These are phyloP conservation scores for Cryptosporidium andersoni DNA, from an alignment of 169 alveolate genomes.

Conservation along the genomic window DNA sequence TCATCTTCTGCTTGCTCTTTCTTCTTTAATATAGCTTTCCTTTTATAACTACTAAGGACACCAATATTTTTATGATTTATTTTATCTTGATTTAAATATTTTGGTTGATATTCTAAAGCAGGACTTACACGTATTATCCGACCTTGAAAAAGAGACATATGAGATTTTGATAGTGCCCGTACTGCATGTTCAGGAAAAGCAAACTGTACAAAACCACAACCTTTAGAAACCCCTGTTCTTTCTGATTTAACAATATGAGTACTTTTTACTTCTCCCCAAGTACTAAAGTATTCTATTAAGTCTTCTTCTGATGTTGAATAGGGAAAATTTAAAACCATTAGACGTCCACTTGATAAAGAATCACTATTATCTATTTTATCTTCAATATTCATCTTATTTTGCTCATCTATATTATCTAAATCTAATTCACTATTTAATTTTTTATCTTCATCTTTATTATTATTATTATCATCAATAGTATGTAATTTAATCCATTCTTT, in stretches of 20 bases:
- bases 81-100: constrained; percentile 68
- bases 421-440: constrained; percentile 57
- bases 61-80: constrained; percentile 79
- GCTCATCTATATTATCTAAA: constrained; percentile 48
- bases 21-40: constrained; percentile 79
- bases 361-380: constrained; percentile 34
- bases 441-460: constrained; percentile 71
- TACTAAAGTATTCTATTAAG: constrained; percentile 77
- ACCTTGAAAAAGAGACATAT: constrained; percentile 76
- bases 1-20: constrained; percentile 83
- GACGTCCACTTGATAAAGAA: constrained; percentile 77
- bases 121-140: constrained; percentile 74
- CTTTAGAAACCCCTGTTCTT: constrained; percentile 73
- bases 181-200: constrained; percentile 82
- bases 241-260: constrained; percentile 71
- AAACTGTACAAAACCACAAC: constrained; percentile 81
- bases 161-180: constrained; percentile 76
- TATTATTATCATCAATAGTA: constrained; percentile 63
- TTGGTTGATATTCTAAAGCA: constrained; percentile 70
- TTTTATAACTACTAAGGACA: constrained; percentile 79
- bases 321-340: constrained; percentile 87
- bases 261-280: constrained; percentile 70
- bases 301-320: constrained; percentile 88
- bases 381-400: constrained; percentile 61
- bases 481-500: constrained; percentile 70